Conservation (phyloP, 2,329 filamentous ascomycete genomes). For the Fusarium musae region DNA sequence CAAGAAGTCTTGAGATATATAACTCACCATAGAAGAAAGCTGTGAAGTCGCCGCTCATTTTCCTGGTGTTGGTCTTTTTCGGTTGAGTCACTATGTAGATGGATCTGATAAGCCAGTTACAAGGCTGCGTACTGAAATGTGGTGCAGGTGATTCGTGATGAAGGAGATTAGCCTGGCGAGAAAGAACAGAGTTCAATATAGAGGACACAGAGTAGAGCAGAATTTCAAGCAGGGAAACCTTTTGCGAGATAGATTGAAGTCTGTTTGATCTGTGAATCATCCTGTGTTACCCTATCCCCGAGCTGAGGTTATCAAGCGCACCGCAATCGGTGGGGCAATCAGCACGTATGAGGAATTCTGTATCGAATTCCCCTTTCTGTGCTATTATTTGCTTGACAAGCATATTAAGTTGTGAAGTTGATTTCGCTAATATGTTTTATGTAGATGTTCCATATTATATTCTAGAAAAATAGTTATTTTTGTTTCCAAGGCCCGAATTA, state of each 20-base stretch:
- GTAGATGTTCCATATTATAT: neutral
- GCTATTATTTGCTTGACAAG: neutral
- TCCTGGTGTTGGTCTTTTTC: constrained; percentile 9
- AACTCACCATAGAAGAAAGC: constrained; percentile 69
- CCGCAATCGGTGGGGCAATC: constrained; percentile 24
- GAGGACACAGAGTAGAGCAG: neutral
- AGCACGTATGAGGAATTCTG: constrained; percentile 1
- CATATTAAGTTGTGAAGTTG: neutral
- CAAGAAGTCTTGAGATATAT: neutral
- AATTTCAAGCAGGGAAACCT: neutral
- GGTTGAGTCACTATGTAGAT: neutral
- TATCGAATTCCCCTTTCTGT: neutral
- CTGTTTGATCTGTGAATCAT: constrained; percentile 20
- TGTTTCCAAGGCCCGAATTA: neutral
- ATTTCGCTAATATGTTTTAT: neutral
- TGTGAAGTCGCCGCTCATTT: constrained; percentile 56
- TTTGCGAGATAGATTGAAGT: neutral
- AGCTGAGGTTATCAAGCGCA: neutral
- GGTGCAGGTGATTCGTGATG: neutral
- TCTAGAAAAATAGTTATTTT: neutral
- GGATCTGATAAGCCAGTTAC: neutral
- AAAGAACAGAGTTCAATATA: neutral
- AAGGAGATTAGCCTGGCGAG: neutral
- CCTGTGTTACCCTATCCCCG: constrained; percentile 20
- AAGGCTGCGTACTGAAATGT: neutral